Base-by-base conservation (phyloP, 306 rosid species). In the Carpinus fangiana region DNA sequence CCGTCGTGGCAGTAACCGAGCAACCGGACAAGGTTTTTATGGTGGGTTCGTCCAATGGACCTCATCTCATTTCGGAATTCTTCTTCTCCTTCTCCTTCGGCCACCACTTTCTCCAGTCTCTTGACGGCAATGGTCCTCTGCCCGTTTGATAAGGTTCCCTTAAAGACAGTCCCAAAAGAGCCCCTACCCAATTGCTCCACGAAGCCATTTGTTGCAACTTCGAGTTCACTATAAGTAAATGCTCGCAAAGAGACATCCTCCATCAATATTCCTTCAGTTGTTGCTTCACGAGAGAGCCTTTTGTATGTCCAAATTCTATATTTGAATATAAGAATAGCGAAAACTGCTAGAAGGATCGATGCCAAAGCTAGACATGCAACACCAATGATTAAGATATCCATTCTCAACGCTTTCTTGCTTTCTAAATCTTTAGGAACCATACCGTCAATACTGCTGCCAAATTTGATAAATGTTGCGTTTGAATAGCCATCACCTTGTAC, bases 221-320 rank as follows among this genome's bases (percentile, higher is more conserved):
- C 64, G 28, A 57, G 64, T 57, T 57, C 64, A 10, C 8, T 8
- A 20, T 57, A 57, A 57, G 64, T 57, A 57, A 57, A 57, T 20
- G 64, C 64, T 57, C 64, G 21, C 64, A 57, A 20, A 57, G 64
- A 57, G 13, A 57, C 64, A 57, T 57, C 64, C 12, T 57, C 64
- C 0, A 57, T 18, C 20, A 18, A 7, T 18, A 10, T 20, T 56
- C 9, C 31, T 1, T 48, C 12, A 6, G 7, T 0, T 41, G 8
- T 8, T 5, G 13, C 14, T 48, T 48, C 52, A 48, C 12, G 4
- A 11, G 52, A 48, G 14, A 48, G 2, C 16, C 52, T 8, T 57
- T 57, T 10, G 4, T 21, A 0, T 2, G 12, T 9, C 64, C 31
- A 8, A 20, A 57, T 7, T 8, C 34, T 9, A 57, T 8, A 21